Evolutionary conservation across 2,329 filamentous ascomycete species (phyloP).

Genomic region (Colletotrichum tanaceti): DNA sequence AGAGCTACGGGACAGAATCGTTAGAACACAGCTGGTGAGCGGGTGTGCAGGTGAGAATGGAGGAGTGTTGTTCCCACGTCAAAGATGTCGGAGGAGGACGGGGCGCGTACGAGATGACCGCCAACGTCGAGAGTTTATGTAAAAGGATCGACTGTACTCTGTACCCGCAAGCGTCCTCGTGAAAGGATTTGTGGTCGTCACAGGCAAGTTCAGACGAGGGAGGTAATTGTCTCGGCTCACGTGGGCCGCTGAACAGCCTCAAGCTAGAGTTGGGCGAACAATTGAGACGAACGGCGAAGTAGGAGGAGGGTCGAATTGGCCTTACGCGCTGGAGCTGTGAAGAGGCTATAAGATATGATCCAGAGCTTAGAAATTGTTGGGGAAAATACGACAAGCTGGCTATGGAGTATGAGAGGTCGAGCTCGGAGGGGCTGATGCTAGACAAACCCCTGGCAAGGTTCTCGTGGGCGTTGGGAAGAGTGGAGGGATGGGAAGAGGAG

Average conservation of each 20-base stretch:
- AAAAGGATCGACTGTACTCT: background rate
- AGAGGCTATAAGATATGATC: constrained; percentile 8
- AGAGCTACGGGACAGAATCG: background rate
- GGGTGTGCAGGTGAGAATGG: constrained; percentile 11
- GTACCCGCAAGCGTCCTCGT: constrained; percentile 8
- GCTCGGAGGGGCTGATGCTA: constrained; percentile 31
- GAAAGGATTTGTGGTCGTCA: constrained; percentile 23
- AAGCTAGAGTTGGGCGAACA: constrained; percentile 12
- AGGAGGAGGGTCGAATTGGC: background rate
- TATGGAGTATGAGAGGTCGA: constrained; percentile 13
- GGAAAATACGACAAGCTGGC: constrained; percentile 13
- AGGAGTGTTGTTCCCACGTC: constrained; percentile 9
- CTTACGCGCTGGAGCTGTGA: constrained; percentile 3
- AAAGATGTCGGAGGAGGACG: background rate
- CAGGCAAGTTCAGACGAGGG: constrained; percentile 32
- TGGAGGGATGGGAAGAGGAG: constrained; percentile 8
- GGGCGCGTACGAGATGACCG: background rate
- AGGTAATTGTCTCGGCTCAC: constrained; percentile 32
- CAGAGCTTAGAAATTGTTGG: constrained; percentile 14
- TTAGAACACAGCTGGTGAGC: constrained; percentile 3
- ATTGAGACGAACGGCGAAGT: constrained; percentile 32
- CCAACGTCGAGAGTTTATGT: constrained; percentile 4
- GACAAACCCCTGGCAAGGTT: constrained; percentile 23
- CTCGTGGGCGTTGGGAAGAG: constrained; percentile 5
- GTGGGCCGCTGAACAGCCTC: constrained; percentile 19